Evolutionary conservation across 2,329 filamentous ascomycete species (phyloP), one percentile per base, ranked within the genome.

Genomic region (Cyclaneusma minus): DNA sequence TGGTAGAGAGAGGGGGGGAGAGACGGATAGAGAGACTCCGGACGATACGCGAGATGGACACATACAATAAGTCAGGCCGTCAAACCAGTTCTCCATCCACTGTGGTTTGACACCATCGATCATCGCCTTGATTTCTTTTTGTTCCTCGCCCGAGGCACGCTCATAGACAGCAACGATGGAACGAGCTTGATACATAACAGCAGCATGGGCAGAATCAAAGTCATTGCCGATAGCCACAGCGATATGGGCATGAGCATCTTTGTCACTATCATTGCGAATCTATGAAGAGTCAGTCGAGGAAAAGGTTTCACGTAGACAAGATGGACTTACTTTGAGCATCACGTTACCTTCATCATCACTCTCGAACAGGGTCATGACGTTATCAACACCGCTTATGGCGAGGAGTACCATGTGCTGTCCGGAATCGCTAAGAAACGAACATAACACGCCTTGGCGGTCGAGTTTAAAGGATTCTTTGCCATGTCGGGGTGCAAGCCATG

Each of bases 401-500:
- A 94, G 58, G 6, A 92, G 51, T 2, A 85, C 80, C 5, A 94
- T 52, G 47, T 83, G 76, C 13, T 71, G 62, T 0, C 87, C 85
- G 36, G 77, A 59, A 0, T 57, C 49, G 13, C 70, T 74, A 13
- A 92, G 55, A 39, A 94, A 93, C 0, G 81, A 80, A 31, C 75
- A 72, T 11, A 92, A 46, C 3, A 94, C 52, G 2, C 72, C 82
- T 41, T 91, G 80, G 39, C 84, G 80, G 33, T 83, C 76, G 4
- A 85, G 56, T 4, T 56, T 54, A 30, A 92, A 78, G 1, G 54
- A 54, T 3, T 56, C 50, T 34, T 66, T 71, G 8, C 85, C 85
- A 47, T 94, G 85, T 20, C 83, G 62, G n/a, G 87, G 87, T 6
- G 78, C 82, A 7, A 93, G 56, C 87, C 87, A 95, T 2, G 84